These are phyloP conservation scores for Boehmeria nivea DNA, from an alignment of 306 rosid species.

Conservation along the genomic window DNA sequence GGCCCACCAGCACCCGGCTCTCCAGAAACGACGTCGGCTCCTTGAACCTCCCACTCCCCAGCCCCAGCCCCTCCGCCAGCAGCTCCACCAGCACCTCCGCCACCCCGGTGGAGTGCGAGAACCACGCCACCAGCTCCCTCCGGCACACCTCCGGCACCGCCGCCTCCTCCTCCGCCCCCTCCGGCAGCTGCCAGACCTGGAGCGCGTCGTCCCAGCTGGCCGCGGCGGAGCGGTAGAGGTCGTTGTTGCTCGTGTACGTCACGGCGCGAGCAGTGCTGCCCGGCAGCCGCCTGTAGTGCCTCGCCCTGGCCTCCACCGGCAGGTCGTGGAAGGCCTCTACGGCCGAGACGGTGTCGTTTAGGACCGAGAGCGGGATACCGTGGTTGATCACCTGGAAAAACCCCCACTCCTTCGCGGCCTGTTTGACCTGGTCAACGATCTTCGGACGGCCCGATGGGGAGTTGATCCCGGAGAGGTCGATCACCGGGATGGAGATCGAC, in stretches of 20 bases:
- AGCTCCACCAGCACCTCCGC: slow-evolving; percentile 33
- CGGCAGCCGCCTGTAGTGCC: slow-evolving; percentile 33
- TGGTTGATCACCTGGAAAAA: slow-evolving; percentile 52
- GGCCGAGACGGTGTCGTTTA: slow-evolving; percentile 17
- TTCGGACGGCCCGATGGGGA: slow-evolving; percentile 15
- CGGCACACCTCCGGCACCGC: neutral
- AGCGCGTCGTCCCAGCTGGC: slow-evolving; percentile 33
- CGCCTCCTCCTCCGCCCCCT: slow-evolving; percentile 15
- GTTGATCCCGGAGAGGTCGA: slow-evolving; percentile 30
- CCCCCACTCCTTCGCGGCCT: slow-evolving; percentile 36
- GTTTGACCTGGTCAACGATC: slow-evolving; percentile 28
- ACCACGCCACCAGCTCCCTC: slow-evolving; percentile 29
- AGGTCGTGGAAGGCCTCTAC: slow-evolving; percentile 36
- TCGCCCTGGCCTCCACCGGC: slow-evolving; percentile 24
- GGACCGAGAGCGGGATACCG: slow-evolving; percentile 11
- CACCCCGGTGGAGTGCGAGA: slow-evolving; percentile 20
- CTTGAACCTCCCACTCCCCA: slow-evolving; percentile 28
- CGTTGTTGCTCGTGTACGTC: slow-evolving; percentile 32
- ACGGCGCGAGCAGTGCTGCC: slow-evolving; percentile 21
- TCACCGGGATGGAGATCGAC: slow-evolving; percentile 22
- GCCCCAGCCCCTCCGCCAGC: slow-evolving; percentile 34
- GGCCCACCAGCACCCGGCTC: neutral
- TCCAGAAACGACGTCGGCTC: slow-evolving; percentile 24
- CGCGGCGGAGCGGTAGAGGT: neutral
- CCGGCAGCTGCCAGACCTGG: slow-evolving; percentile 27